Percentiles rank a stretch among this genome's conserved stretches.
These are phyloP conservation scores for Melastoma malabathricum DNA, from an alignment of 345 rosid genomes.

Conservation along the genomic window DNA sequence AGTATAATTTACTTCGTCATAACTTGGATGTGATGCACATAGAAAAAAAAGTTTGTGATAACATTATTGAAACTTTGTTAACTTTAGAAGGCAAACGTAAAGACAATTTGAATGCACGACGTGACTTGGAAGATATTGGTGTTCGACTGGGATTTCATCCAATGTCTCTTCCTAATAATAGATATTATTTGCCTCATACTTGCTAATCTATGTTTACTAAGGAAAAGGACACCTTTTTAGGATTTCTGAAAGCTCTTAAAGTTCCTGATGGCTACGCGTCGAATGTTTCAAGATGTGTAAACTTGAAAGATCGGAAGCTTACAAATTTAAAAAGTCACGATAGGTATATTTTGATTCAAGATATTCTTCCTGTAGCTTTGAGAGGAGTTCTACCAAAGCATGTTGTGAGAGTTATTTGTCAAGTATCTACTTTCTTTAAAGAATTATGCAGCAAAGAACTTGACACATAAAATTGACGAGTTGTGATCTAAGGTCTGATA, in stretches of 20 bases:
- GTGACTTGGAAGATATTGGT: neutral
- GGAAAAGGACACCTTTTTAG: neutral
- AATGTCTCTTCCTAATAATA: neutral
- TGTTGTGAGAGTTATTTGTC: neutral
- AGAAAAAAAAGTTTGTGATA: no score
- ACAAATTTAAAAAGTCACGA: conserved; percentile 2
- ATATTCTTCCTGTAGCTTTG: conserved; percentile 1
- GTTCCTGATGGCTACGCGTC: conserved; percentile 4
- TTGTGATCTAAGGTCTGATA: no score
- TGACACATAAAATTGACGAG: neutral
- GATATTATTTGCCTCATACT: neutral
- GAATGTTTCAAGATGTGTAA: conserved; percentile 4
- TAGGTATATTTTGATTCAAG: conserved; percentile 6
- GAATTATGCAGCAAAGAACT: neutral
- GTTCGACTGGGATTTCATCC: neutral
- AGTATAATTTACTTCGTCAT: no score
- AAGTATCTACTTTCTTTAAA: conserved; percentile 2
- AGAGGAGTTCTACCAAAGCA: neutral
- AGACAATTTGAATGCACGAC: neutral
- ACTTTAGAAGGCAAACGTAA: neutral
- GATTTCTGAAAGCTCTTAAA: neutral
- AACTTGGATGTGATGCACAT: no score
- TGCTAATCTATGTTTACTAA: neutral
- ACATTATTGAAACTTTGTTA: no score
- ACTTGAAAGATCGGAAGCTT: conserved; percentile 3